Conservation (phyloP, 2,329 filamentous ascomycete species). For the Fusarium euwallaceae region DNA sequence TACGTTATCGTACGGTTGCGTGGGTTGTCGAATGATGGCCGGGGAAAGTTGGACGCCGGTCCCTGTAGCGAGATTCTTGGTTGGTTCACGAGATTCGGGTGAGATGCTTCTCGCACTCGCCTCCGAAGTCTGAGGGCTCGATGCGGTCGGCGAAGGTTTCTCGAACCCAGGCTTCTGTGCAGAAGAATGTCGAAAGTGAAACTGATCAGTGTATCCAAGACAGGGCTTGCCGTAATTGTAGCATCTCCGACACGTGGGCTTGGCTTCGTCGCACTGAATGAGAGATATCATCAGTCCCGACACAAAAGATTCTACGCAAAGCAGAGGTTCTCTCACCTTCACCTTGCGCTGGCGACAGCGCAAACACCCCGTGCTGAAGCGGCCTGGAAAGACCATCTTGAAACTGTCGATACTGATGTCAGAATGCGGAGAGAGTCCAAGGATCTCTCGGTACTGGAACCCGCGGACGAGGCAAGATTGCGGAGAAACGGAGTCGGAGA, state of each 20-base stretch:
- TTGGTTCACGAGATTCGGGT: neutral
- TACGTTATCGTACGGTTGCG: conserved; percentile 43
- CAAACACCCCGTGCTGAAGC: conserved; percentile 48
- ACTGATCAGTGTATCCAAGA: conserved; percentile 52
- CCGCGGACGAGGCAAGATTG: conserved; percentile 18
- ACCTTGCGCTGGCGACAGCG: conserved; percentile 50
- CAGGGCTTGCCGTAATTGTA: conserved; percentile 51
- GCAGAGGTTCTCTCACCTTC: conserved; percentile 42
- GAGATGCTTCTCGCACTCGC: neutral
- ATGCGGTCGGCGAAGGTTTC: neutral
- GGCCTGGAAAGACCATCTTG: conserved; percentile 48
- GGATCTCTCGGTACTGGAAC: neutral
- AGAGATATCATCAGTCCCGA: neutral
- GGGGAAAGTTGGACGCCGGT: neutral
- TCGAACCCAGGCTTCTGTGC: conserved; percentile 13
- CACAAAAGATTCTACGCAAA: neutral
- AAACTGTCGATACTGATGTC: neutral
- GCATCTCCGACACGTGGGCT: conserved; percentile 50
- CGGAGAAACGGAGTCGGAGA: conserved; percentile 11
- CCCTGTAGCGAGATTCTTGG: neutral
- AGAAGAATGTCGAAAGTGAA: conserved; percentile 49
- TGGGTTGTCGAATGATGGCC: conserved; percentile 22
- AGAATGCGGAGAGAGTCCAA: neutral
- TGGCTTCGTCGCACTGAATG: conserved; percentile 50
- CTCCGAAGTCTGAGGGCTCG: neutral